Percentiles rank a stretch among this genome's conserved stretches.
Conservation (phyloP, 2,329 filamentous ascomycete genomes). For the Alternaria sp. region DNA sequence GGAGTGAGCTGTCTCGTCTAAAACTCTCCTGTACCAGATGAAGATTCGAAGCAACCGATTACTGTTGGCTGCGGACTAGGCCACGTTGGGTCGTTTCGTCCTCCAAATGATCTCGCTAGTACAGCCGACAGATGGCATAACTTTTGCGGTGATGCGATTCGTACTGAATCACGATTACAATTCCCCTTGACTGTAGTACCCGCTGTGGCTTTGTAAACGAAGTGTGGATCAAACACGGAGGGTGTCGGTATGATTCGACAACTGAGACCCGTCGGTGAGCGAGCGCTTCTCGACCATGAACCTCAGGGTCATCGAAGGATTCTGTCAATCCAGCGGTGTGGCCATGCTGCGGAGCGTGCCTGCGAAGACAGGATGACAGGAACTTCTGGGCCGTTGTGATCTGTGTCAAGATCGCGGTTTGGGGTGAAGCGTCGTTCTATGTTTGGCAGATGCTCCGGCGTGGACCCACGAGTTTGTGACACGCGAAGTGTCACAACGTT, state of each 20-base stretch:
- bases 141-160: slow-evolving; percentile 19
- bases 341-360: slow-evolving; percentile 24
- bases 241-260: slow-evolving; percentile 17
- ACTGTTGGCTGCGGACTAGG: slow-evolving; percentile 27
- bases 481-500: slow-evolving; percentile 36
- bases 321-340: slow-evolving; percentile 18
- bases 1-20: slow-evolving; percentile 22
- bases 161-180: slow-evolving; percentile 30
- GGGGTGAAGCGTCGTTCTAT: slow-evolving; percentile 30
- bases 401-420: slow-evolving; percentile 26
- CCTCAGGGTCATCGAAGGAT: slow-evolving; percentile 12
- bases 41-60: slow-evolving; percentile 18
- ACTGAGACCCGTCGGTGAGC: slow-evolving; percentile 21
- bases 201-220: slow-evolving; percentile 17
- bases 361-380: slow-evolving; percentile 25
- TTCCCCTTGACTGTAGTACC: slow-evolving; percentile 10
- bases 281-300: slow-evolving; percentile 6
- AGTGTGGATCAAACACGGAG: slow-evolving; percentile 13
- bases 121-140: slow-evolving; percentile 30
- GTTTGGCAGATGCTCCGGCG: slow-evolving; percentile 33
- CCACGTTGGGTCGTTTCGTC: slow-evolving; percentile 33
- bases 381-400: slow-evolving; percentile 21
- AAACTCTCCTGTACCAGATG: slow-evolving; percentile 29
- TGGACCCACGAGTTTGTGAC: slow-evolving; percentile 42
- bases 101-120: slow-evolving; percentile 27